These are phyloP conservation scores for Drosera spatulata DNA, from an alignment of 179 eudicot genomes.

Conservation along the genomic window DNA sequence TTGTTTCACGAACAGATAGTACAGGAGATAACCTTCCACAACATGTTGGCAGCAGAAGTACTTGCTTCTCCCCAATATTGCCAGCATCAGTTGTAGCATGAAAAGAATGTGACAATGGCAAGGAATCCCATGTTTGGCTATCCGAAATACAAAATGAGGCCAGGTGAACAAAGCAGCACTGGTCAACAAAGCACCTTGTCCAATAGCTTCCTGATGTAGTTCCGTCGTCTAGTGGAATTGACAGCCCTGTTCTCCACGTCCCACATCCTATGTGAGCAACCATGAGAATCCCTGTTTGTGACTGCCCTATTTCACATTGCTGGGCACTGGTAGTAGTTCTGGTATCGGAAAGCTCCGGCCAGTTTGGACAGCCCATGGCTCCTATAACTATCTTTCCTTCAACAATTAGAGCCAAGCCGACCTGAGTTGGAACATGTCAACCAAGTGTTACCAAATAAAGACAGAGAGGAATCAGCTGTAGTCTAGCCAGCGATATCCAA, in stretches of 20 bases:
- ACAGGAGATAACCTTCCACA: slow-evolving; percentile 68
- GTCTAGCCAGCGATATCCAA: no score
- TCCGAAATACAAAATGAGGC: slow-evolving; percentile 74
- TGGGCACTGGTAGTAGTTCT: slow-evolving; percentile 8
- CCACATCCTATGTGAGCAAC: slow-evolving; percentile 81
- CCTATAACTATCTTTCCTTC: slow-evolving; percentile 83
- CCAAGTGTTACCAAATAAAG: no score
- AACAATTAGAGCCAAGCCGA: slow-evolving; percentile 85
- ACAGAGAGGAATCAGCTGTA: no score
- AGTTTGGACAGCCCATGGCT: slow-evolving; percentile 90
- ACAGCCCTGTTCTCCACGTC: slow-evolving; percentile 56
- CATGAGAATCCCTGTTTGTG: slow-evolving; percentile 61
- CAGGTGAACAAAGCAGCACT: slow-evolving; percentile 28
- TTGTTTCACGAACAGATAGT: not conserved
- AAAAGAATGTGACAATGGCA: slow-evolving; percentile 53
- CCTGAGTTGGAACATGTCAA: no score
- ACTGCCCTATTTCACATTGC: slow-evolving; percentile 14
- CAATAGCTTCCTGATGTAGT: slow-evolving; percentile 22
- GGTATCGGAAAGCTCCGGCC: slow-evolving; percentile 31
- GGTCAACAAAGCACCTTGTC: slow-evolving; percentile 71
- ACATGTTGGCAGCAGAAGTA: slow-evolving; percentile 55
- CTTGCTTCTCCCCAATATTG: slow-evolving; percentile 27
- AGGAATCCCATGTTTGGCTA: slow-evolving; percentile 78
- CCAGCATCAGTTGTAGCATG: slow-evolving; percentile 30
- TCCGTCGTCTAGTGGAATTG: slow-evolving; percentile 16